Conservation (phyloP, 1,284 basidiomycete species). For the Cryptococcus wingfieldii region DNA sequence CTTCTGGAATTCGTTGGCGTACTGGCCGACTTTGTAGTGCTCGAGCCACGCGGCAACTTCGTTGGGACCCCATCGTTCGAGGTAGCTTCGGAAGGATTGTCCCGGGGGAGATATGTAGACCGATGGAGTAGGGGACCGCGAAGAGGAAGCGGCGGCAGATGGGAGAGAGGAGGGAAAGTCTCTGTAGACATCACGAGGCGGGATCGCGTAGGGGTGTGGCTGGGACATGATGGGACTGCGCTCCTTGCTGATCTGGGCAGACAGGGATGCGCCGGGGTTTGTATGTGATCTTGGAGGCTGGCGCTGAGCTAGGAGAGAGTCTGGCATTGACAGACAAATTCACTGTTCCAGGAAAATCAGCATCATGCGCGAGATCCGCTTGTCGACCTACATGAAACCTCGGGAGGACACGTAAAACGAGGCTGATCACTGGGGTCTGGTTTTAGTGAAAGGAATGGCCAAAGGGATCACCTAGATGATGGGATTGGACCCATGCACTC, state of each 20-base stretch:
- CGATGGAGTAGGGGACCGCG: background rate
- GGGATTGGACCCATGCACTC: conserved; percentile 14
- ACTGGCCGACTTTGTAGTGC: conserved; percentile 59
- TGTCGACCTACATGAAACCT: conserved; percentile 14
- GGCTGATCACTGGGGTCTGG: conserved; percentile 19
- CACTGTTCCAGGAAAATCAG: conserved; percentile 22
- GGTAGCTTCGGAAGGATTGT: background rate
- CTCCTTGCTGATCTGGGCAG: too few species aligned
- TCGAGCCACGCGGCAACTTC: background rate
- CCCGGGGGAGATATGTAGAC: background rate
- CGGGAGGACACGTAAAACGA: conserved; percentile 18
- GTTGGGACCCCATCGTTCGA: background rate
- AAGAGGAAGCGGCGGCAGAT: too few species aligned
- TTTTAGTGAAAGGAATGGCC: conserved; percentile 14
- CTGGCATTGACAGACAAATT: conserved; percentile 11
- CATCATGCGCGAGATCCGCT: conserved; percentile 22
- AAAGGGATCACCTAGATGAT: conserved; percentile 11
- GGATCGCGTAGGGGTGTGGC: conserved; percentile 18
- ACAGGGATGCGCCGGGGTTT: background rate
- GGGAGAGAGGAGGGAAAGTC: background rate
- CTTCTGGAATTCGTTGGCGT: conserved; percentile 65
- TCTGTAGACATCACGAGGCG: conserved; percentile 17
- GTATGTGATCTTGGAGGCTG: background rate
- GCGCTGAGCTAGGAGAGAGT: background rate
- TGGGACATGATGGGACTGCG: conserved; percentile 12